A percentile compares a stretch with the other conserved stretches of the same genome.
phyloP scores from a whole-genome alignment of 225 moss, liverwort and hornwort species.

The Pseudoscleropodium purum region DNA sequence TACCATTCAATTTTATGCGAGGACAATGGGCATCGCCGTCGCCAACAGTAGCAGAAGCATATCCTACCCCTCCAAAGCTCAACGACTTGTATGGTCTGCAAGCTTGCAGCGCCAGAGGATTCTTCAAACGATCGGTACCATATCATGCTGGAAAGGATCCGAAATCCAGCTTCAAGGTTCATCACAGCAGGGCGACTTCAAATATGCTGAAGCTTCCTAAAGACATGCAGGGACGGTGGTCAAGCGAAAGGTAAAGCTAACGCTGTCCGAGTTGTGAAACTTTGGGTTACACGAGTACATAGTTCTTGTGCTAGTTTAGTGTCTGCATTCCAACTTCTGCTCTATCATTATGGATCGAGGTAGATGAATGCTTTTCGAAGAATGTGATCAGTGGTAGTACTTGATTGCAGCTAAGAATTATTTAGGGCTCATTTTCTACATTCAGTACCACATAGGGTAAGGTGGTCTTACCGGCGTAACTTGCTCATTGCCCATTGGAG shows the following conservation, averaged over 20 bases:
- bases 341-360: neutral
- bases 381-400: neutral
- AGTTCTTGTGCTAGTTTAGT: neutral
- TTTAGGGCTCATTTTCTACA: neutral
- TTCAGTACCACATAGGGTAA: neutral
- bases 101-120: constrained; percentile 8
- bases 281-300: neutral
- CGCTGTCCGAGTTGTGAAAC: neutral
- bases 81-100: constrained; percentile 9
- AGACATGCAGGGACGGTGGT: constrained; percentile 67
- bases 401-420: neutral
- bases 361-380: neutral
- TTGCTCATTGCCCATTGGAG: neutral
- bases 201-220: constrained; percentile 54
- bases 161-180: constrained; percentile 13
- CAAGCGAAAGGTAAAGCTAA: constrained; percentile 43
- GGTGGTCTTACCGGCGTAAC: neutral
- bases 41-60: neutral
- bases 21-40: constrained; percentile 15
- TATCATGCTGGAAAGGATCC: constrained; percentile 5
- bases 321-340: neutral
- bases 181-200: constrained; percentile 1
- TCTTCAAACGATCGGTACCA: constrained; percentile 8
- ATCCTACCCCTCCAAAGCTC: constrained; percentile 4
- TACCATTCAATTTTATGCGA: constrained; percentile 37